phyloP scores from a whole-genome alignment of 78 protist genomes.

The Tieghemostelium lacteum region DNA sequence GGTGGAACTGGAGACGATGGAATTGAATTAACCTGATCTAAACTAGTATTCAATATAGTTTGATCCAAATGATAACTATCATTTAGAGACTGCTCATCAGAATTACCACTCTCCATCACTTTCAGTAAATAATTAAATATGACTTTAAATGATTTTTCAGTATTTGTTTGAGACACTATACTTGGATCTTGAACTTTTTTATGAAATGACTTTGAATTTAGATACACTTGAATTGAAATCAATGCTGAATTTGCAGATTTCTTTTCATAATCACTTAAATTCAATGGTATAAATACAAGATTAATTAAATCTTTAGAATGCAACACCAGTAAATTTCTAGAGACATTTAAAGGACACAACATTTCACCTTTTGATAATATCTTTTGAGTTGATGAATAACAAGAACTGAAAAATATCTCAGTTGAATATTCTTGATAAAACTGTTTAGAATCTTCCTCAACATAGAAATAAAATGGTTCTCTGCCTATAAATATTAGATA shows the following conservation, averaged over 20 bases:
- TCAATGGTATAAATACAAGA: neutral
- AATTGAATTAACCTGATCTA: neutral
- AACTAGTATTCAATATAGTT: neutral
- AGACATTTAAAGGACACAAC: neutral
- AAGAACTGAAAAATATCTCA: too few species aligned
- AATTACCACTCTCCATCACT: neutral
- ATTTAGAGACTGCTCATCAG: neutral
- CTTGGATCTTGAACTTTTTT: neutral
- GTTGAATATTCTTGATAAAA: neutral
- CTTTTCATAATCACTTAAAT: neutral
- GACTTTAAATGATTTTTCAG: slow-evolving; percentile 21
- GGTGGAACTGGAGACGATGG: neutral
- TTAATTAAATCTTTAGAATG: neutral
- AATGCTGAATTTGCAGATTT: neutral
- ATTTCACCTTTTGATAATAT: neutral
- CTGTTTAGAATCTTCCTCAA: neutral
- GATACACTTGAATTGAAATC: slow-evolving; percentile 45
- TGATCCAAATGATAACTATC: neutral
- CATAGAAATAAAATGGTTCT: neutral
- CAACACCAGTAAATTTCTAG: neutral
- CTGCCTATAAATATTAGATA: neutral
- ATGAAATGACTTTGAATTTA: slow-evolving; percentile 25
- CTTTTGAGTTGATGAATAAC: neutral
- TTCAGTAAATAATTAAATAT: slow-evolving; percentile 48
- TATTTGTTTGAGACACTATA: neutral